Evolutionary conservation across 116 monocot species (phyloP), one percentile per base, ranked within the genome.

Genomic region (Cymodocea nodosa): DNA sequence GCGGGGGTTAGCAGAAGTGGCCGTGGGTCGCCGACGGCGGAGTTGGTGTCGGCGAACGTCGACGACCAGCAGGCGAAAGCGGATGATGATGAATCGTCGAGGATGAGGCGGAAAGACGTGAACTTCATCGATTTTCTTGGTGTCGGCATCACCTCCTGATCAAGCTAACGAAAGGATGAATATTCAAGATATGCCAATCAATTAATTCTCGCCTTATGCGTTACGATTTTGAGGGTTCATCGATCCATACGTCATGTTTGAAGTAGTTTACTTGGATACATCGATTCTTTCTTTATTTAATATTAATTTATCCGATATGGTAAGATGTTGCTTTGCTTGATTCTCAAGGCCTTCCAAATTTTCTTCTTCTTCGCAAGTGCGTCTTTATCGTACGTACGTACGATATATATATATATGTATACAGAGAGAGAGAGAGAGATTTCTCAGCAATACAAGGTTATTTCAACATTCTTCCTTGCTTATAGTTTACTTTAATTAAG

Each of bases 41-140:
- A 60, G 10, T 35, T 30, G 34, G 60, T 3, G 30, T 3, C 24
- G 35, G 60, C 57, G 23, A 48, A 14, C 14, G 20, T 20, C 6
- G 40, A 25, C 12, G 5, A 34, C 36, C 20, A 75, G 7, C 17
- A 23, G 36, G 62, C 52, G 39, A 44, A 63, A 30, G 72, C 35
- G 20, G 68, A 74, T 37, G 77, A 63, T 16, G 68, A 74, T 37
- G 77, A 63, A 39, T 12, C 66, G 0, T 15, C 16, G 15, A 50
- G 24, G 17, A 36, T 36, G 36, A 62, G 40, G 49, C 69, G 23
- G 53, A 77, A 79, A 64, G 76, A 69, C 68, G 60, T 81, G 48
- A 35, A 67, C 14, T 85, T 76, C 76, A 85, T 85, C 55, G 85
- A 85, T 67, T 85, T 85, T 63, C 73, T 85, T 63, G 85, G 85